Base-by-base conservation (phyloP, 306 rosid species). In the Lupinus albus region DNA sequence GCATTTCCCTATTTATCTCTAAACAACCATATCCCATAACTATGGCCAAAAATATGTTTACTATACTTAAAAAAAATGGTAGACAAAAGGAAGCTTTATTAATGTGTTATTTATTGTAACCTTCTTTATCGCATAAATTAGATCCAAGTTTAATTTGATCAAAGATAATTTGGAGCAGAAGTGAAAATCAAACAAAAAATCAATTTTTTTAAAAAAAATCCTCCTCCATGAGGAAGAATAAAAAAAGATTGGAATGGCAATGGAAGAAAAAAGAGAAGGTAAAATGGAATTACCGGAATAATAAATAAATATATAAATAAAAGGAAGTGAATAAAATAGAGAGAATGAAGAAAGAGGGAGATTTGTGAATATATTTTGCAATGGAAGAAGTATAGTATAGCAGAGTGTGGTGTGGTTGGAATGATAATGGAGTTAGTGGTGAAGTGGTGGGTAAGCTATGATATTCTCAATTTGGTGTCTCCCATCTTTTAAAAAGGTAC, bases 381-480 rank as follows among this genome's bases (percentile, higher is more conserved):
- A 4, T 6, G 30, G 71, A 67, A 38, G 59, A 8, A 51, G 48
- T n/a, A 18, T 2, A 33, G 41, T 35, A 42, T 25, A 14, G 21
- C 5, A 48, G 46, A 9, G 12, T 9, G 45, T 10, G 12, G 45
- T 7, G 42, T 36, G 36, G 61, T 12, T 35, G 56, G 2, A 30
- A 35, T 8, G 63, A 44, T 6, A 44, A 45, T 9, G 79, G 30
- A 25, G 30, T 0, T 18, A 11, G 79, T 67, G 82, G 75, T 25
- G 30, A 74, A 56, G 61, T 33, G 70, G 82, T 72, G 78, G 84
- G 76, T 64, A 63, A 32, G 83, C 15, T 20, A 54, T 73, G 78
- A 80, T 78, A 80, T 76, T 82, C 84, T 67, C 85, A 79, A 81
- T 45, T 49, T 46, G 84, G 86, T 81, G 81, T 80, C 82, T 77